Evolutionary conservation across 345 rosid species (phyloP).

Genomic region (Eucalyptus globulus): DNA sequence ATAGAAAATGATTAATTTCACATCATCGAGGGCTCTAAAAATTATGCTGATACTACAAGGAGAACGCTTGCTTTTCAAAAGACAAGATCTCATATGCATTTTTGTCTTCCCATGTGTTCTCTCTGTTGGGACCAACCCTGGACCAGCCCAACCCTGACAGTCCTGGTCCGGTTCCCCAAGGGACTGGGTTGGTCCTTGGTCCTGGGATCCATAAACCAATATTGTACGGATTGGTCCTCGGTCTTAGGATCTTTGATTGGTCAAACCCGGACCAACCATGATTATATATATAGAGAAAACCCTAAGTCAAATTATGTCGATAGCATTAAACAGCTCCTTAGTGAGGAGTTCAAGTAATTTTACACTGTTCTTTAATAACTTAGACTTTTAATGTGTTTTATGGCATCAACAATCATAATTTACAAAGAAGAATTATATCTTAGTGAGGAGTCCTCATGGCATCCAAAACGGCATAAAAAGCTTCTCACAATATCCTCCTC

Average conservation of each 20-base stretch:
- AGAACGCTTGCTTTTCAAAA: not conserved
- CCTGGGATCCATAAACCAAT: accelerated
- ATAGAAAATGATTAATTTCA: not conserved
- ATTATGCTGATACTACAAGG: not conserved
- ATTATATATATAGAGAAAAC: too few species aligned
- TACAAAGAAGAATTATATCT: too few species aligned
- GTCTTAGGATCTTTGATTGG: too few species aligned
- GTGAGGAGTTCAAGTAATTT: too few species aligned
- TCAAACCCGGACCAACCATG: too few species aligned
- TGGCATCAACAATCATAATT: too few species aligned
- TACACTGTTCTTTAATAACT: too few species aligned
- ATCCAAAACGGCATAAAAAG: too few species aligned
- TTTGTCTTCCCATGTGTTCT: not conserved
- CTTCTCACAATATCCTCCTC: too few species aligned
- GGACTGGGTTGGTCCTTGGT: accelerated
- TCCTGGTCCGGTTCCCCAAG: accelerated
- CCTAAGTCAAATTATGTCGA: too few species aligned
- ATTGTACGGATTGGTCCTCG: accelerated
- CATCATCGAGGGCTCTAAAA: not conserved
- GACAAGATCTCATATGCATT: not conserved
- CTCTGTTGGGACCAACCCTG: not conserved
- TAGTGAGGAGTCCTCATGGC: too few species aligned
- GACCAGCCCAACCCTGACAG: not conserved
- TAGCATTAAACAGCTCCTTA: accelerated
- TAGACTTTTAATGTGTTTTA: too few species aligned